Base-by-base conservation (phyloP, 305 asterid genomes). In the Fraxinus sp. region DNA sequence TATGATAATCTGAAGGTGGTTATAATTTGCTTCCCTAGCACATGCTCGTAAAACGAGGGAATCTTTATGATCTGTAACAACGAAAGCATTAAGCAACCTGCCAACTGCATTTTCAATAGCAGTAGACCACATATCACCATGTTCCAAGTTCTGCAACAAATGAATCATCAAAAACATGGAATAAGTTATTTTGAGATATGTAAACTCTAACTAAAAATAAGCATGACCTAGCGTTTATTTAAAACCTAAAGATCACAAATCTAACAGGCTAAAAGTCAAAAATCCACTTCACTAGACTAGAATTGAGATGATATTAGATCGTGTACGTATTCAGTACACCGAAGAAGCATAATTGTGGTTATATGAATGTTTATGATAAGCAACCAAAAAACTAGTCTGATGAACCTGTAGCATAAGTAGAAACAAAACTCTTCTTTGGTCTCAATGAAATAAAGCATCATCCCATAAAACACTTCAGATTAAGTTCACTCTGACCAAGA, bases 31-130 rank as follows among this genome's bases (percentile, higher is more conserved):
- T 86, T 92, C 98, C 88, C 85, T 91, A 3, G 97, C 97, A 81
- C 98, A 94, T 79, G 87, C 84, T 92, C 95, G 92, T 84, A 96
- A 87, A 82, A 84, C 81, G 81, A 84, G 93, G 77, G 93, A 87
- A 91, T 96, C 99, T 84, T 84, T 88, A 85, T 91, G 96, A 89
- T 96, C 91, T 35, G 96, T 91, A 84, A 94, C 98, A 77, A 94
- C 90, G 85, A 96, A 96, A 78, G 97, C 93, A 84, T 94, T 93
- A 84, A 96, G 93, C 84, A 89, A 36, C 89, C 86, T 80, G 77
- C 99, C 99, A 57, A 94, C 78, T 5, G 98, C 99, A 93, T 80
- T 86, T 87, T 96, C 99, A 78, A 94, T 82, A 83, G 99, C 99
- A 79, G 87, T 24, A 49, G 91, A 94, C 99, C 99, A 96, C 85